A percentile compares a stretch with the other conserved stretches of the same genome.
These are phyloP conservation scores for Candida tallmaniae DNA, from an alignment of 805 yeast genomes.

Conservation along the genomic window DNA sequence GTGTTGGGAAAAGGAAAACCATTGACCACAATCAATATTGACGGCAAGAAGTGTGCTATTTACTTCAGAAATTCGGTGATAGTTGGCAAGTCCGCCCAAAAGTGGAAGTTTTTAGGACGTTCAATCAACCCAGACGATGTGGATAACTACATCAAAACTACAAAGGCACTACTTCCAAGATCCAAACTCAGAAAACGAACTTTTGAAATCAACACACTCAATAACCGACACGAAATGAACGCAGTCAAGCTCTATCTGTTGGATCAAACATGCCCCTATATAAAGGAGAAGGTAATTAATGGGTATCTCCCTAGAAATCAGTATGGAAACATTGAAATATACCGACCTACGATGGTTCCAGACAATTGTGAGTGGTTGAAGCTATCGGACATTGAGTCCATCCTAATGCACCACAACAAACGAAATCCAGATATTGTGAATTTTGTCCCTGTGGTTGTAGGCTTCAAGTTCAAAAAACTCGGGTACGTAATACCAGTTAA, in stretches of 20 bases:
- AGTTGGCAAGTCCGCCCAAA: slow-evolving; percentile 27
- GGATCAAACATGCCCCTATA: slow-evolving; percentile 25
- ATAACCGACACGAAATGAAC: slow-evolving; percentile 16
- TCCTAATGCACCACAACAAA: too few relatives aligned
- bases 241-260: slow-evolving; percentile 21
- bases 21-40: slow-evolving; percentile 14
- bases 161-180: slow-evolving; percentile 16
- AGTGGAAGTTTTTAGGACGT: slow-evolving; percentile 33
- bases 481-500: slow-evolving; percentile 25
- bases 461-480: slow-evolving; percentile 21
- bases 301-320: slow-evolving; percentile 22
- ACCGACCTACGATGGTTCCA: slow-evolving; percentile 25
- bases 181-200: slow-evolving; percentile 18
- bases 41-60: slow-evolving; percentile 13
- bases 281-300: slow-evolving; percentile 7
- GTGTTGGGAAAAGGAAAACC: slow-evolving; percentile 13
- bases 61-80: slow-evolving; percentile 18
- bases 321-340: slow-evolving; percentile 30
- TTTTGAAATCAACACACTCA: slow-evolving; percentile 14
- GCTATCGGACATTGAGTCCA: slow-evolving; percentile 17
- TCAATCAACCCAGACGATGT: slow-evolving; percentile 19
- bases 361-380: slow-evolving; percentile 25
- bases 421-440: slow-evolving; percentile 14
- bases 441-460: slow-evolving; percentile 29
- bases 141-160: slow-evolving; percentile 15